phyloP scores from a whole-genome alignment of 129 eudicot species.

The Helichrysum umbraculigerum region DNA sequence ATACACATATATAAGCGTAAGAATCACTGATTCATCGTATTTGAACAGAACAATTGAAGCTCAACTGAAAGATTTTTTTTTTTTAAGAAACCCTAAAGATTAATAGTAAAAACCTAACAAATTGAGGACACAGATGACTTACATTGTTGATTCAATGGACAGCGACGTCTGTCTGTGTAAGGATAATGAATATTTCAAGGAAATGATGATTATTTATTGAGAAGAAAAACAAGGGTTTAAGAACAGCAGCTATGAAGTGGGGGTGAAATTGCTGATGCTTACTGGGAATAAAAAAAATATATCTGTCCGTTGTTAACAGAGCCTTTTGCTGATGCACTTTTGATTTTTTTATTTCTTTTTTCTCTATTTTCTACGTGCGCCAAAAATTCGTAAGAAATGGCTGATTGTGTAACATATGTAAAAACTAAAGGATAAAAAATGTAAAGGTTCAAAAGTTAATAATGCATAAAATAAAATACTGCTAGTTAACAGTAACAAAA shows the following conservation, averaged over 20 bases:
- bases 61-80: not conserved
- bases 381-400: too few species aligned
- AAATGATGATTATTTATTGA: not conserved
- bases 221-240: not conserved
- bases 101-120: not conserved
- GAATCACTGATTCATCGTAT: conserved; percentile 7
- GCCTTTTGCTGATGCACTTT: too few species aligned
- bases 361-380: too few species aligned
- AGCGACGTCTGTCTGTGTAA: not conserved
- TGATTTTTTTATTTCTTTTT: too few species aligned
- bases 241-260: not conserved
- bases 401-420: too few species aligned
- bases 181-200: not conserved
- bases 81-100: conserved; percentile 3
- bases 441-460: too few species aligned
- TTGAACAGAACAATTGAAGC: not conserved
- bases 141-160: conserved; percentile 27
- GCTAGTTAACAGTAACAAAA: too few species aligned
- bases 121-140: conserved; percentile 15
- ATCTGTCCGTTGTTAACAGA: too few species aligned
- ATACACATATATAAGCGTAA: not conserved
- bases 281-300: too few species aligned
- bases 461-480: too few species aligned
- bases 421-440: too few species aligned
- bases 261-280: too few species aligned